Evolutionary conservation across 2,329 filamentous ascomycete genomes (phyloP).

Genomic region (Colletotrichum musae): DNA sequence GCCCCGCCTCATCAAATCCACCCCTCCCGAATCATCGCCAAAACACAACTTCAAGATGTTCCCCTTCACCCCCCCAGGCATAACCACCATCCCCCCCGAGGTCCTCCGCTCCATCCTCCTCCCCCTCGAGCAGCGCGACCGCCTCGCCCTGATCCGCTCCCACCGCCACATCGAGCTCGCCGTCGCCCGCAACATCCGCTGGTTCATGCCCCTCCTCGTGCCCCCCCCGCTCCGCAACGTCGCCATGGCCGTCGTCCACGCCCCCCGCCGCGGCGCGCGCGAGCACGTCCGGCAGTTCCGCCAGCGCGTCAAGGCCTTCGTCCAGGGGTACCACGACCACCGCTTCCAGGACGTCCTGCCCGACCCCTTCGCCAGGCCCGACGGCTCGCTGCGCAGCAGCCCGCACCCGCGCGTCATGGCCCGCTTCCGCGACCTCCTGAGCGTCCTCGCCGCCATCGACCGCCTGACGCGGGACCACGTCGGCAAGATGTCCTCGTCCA

Average conservation of each 20-base stretch:
- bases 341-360: neutral
- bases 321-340: neutral
- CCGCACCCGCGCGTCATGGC: neutral
- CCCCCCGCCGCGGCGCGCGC: neutral
- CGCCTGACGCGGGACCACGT: neutral
- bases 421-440: slow-evolving; percentile 12
- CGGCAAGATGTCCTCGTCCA: neutral
- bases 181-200: slow-evolving; percentile 2
- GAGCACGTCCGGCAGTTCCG: slow-evolving; percentile 25
- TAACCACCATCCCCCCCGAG: neutral
- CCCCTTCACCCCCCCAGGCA: neutral
- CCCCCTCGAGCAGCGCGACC: neutral
- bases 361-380: neutral
- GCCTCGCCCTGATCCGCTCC: slow-evolving; percentile 8
- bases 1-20: neutral
- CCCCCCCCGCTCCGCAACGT: neutral
- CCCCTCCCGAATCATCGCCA: neutral
- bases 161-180: neutral
- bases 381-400: neutral
- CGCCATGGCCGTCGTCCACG: slow-evolving; percentile 2
- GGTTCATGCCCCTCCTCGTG: neutral
- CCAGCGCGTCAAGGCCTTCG: slow-evolving; percentile 1
- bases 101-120: neutral
- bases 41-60: neutral
- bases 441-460: neutral